Base-by-base conservation (phyloP, 495 filamentous ascomycete species). In the Penicillium egyptiacum region DNA sequence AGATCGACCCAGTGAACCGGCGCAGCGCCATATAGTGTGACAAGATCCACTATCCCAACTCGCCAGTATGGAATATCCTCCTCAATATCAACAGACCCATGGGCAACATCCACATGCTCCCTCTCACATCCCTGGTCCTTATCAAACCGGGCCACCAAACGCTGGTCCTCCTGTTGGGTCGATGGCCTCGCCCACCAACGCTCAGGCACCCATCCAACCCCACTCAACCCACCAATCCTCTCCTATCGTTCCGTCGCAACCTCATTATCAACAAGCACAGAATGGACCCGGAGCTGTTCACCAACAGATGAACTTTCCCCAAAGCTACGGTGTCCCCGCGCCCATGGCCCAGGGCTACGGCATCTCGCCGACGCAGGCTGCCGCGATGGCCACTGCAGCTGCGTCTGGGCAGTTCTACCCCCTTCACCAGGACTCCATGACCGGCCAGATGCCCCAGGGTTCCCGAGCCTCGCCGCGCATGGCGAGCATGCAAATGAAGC, bases 341-440 rank as follows among this genome's bases (percentile, higher is more conserved):
- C 70, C 71, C 19, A 82, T 83, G 76, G 74, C 74, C 5, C 76
- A 79, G 52, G 58, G 60, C 20, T 81, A 81, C 55, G 77, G 75
- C 11, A 79, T 81, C 51, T 80, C 80, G 30, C 69, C 78, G n/a
- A 75, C 73, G 3, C 79, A 81, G 61, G 79, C 79, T 14, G 80
- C 80, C 53, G 80, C 80, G 7, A 83, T 82, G 79, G 80, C 80
- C 12, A 83, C 79, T 4, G 80, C 80, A 12, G 80, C 80, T 7
- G 80, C 80, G 1, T 80, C 80, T 14, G 80, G 80, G 7, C 77
- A 77, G 52, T 81, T 79, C 57, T 76, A 77, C 49, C 73, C 74
- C 11, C 64, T 82, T 42, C 76, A 79, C 37, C 75, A 80, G 50
- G 74, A 81, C 45, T 71, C 74, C 9, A 80, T 82, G 73, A 73